Evolutionary conservation across 345 rosid genomes (phyloP).

Genomic region (Gossypium sturtianum): DNA sequence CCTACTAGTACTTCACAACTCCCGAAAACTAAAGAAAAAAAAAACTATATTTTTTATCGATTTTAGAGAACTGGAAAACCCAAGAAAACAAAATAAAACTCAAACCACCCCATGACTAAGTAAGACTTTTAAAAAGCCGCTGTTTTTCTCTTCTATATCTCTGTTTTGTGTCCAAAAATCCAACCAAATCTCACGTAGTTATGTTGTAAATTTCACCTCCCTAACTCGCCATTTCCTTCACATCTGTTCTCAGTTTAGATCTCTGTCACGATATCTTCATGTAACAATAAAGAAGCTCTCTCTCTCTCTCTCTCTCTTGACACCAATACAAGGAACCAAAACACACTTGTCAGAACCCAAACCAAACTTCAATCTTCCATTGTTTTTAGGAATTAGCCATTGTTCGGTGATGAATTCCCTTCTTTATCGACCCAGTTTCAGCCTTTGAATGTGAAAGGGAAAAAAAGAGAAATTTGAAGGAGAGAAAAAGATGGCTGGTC

Average conservation of each 20-base stretch:
- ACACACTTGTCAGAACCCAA: not conserved
- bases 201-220: not conserved
- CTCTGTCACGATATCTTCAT: not conserved
- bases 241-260: conserved; percentile 9
- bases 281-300: not conserved
- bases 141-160: not conserved
- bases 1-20: too few species aligned
- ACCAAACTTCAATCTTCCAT: not conserved
- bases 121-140: not conserved
- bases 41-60: not conserved
- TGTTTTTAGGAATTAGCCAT: not conserved
- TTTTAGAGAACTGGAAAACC: not conserved
- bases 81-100: not conserved
- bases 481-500: conserved; percentile 24
- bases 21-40: not conserved
- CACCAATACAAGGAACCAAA: not conserved
- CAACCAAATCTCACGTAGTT: conserved; percentile 4
- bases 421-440: not conserved
- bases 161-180: not conserved
- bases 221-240: not conserved
- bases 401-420: not conserved
- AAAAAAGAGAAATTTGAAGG: not conserved
- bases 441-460: conserved; percentile 2
- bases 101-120: not conserved
- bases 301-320: not conserved